phyloP scores from a whole-genome alignment of 257 asterid species.

The Lycium barbarum region DNA sequence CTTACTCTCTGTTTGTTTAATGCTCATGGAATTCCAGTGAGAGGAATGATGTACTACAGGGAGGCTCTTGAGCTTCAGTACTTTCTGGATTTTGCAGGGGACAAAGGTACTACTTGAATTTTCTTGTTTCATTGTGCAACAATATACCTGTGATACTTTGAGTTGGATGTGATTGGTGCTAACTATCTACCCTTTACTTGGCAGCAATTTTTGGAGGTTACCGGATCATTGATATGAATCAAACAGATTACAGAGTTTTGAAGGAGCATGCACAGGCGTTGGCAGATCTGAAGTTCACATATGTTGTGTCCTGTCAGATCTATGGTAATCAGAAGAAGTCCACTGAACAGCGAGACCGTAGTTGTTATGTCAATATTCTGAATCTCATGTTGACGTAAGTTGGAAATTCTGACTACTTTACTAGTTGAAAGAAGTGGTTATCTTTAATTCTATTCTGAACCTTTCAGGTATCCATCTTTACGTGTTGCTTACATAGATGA shows the following conservation, averaged over 20 bases:
- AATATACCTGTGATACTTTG: constrained; percentile 17
- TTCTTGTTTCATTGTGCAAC: constrained; percentile 14
- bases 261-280: constrained; percentile 83
- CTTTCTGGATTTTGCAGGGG: constrained; percentile 90
- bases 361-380: constrained; percentile 81
- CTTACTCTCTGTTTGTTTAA: not conserved
- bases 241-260: constrained; percentile 56
- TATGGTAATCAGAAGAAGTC: constrained; percentile 97
- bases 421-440: constrained; percentile 14
- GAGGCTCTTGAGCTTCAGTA: constrained; percentile 93
- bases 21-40: constrained; percentile 56
- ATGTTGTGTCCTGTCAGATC: constrained; percentile 95
- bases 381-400: constrained; percentile 94
- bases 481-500: constrained; percentile 98
- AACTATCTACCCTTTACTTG: constrained; percentile 24
- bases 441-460: constrained; percentile 31
- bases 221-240: constrained; percentile 62
- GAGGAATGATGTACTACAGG: constrained; percentile 99
- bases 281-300: constrained; percentile 97
- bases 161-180: constrained; percentile 24
- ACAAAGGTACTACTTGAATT: constrained; percentile 56
- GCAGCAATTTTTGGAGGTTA: constrained; percentile 93
- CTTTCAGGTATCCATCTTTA: constrained; percentile 85
- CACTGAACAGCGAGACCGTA: constrained; percentile 66
- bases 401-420: constrained; percentile 32